phyloP scores from a whole-genome alignment of 2,329 filamentous ascomycete species.

The Cyphellophora europaea region DNA sequence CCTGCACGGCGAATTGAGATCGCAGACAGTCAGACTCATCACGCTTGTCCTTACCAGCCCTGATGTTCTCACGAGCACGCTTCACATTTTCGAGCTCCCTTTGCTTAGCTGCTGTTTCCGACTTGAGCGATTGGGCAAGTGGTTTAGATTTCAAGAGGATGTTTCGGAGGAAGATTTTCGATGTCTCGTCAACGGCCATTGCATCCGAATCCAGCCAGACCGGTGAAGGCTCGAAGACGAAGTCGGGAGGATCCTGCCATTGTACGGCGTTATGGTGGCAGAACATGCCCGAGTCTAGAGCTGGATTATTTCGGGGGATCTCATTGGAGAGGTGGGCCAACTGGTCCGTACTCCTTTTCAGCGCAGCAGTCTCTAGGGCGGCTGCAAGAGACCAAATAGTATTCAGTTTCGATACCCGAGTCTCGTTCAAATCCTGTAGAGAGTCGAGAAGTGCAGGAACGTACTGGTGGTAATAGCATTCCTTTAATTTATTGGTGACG shows the following conservation, averaged over 20 bases:
- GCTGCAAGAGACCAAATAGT: conserved; percentile 74
- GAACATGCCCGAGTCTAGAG: conserved; percentile 96
- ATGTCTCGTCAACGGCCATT: conserved; percentile 77
- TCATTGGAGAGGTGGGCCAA: conserved; percentile 67
- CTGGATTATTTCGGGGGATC: conserved; percentile 77
- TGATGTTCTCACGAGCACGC: conserved; percentile 62
- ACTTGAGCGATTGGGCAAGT: conserved; percentile 67
- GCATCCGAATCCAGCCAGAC: conserved; percentile 91
- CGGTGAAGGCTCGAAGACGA: conserved; percentile 84
- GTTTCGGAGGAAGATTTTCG: conserved; percentile 86
- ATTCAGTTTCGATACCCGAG: conserved; percentile 75
- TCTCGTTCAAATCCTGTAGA: conserved; percentile 87
- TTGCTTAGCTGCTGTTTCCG: conserved; percentile 76
- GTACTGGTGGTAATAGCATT: conserved; percentile 95
- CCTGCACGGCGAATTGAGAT: conserved; percentile 74
- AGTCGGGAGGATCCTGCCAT: conserved; percentile 77
- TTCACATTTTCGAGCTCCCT: conserved; percentile 75
- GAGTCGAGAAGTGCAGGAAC: conserved; percentile 85
- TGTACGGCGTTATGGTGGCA: conserved; percentile 76
- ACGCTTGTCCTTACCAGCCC: conserved; percentile 76
- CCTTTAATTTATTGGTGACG: conserved; percentile 94
- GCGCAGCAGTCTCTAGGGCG: conserved; percentile 67
- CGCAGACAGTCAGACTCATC: conserved; percentile 81
- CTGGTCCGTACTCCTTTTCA: conserved; percentile 63
- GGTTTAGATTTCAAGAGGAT: conserved; percentile 83